phyloP scores from a whole-genome alignment of 805 yeast genomes.

The Wickerhamomyces bovis region DNA sequence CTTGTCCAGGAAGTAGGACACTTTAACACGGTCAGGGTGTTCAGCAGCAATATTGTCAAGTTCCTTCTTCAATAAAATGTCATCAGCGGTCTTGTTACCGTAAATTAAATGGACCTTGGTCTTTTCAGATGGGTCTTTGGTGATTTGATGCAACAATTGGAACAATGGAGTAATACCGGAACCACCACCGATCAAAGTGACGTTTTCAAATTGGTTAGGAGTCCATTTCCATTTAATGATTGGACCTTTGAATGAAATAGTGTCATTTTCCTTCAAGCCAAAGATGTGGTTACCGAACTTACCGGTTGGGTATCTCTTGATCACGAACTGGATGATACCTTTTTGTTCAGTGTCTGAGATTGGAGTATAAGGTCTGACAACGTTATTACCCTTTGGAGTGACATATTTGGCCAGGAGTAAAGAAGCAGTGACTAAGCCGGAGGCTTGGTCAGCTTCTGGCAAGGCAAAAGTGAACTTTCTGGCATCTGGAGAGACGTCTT shows the following conservation, averaged over 20 bases:
- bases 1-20: constrained; percentile 77
- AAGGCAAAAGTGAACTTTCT: constrained; percentile 67
- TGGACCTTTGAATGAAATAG: constrained; percentile 91
- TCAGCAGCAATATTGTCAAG: constrained; percentile 61
- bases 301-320: constrained; percentile 83
- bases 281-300: constrained; percentile 74
- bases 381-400: constrained; percentile 78
- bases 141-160: constrained; percentile 75
- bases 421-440: constrained; percentile 79
- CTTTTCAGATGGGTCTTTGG: constrained; percentile 77
- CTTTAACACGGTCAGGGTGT: constrained; percentile 71
- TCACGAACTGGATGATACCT: constrained; percentile 74
- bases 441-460: constrained; percentile 55
- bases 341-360: constrained; percentile 58
- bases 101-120: constrained; percentile 81
- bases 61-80: constrained; percentile 74
- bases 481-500: constrained; percentile 54
- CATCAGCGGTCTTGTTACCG: constrained; percentile 74
- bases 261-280: constrained; percentile 68
- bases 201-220: constrained; percentile 74
- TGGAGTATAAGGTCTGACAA: constrained; percentile 80
- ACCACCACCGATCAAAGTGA: constrained; percentile 91
- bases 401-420: constrained; percentile 75
- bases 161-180: constrained; percentile 94
- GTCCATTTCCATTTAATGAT: constrained; percentile 85